phyloP scores from a whole-genome alignment of 2,329 filamentous ascomycete genomes.

The Mollisiaceae sp. region DNA sequence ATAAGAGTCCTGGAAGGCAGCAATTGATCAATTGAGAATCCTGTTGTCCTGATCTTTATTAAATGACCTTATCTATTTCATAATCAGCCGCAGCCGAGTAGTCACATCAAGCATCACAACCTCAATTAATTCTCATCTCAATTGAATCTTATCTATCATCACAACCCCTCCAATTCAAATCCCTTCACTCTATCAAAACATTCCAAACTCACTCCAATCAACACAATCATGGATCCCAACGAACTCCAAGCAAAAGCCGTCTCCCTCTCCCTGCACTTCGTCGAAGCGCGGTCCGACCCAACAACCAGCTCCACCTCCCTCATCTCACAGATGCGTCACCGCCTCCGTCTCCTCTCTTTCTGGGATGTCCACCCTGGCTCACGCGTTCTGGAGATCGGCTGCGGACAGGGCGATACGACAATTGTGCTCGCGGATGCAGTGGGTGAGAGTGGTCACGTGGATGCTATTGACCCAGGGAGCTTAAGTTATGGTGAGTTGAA shows the following conservation, averaged over 20 bases:
- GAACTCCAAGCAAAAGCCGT: not conserved
- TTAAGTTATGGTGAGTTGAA: conserved; percentile 52
- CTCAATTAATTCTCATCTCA: no score
- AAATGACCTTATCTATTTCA: no score
- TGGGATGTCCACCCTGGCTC: conserved; percentile 48
- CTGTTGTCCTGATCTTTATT: no score
- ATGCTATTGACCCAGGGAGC: conserved; percentile 57
- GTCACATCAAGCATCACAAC: no score
- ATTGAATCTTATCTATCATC: not conserved
- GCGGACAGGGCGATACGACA: conserved; percentile 64
- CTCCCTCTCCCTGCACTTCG: conserved; percentile 27
- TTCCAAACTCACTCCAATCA: not conserved
- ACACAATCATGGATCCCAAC: not conserved
- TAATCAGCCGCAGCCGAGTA: no score
- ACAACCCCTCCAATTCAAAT: not conserved
- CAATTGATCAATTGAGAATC: not conserved
- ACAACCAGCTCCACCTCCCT: conserved; percentile 15
- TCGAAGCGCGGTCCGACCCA: conserved; percentile 15
- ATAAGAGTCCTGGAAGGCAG: not conserved
- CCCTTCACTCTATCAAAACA: no score
- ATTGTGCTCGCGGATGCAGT: conserved; percentile 56
- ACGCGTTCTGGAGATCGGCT: conserved; percentile 61
- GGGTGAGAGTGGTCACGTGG: conserved; percentile 50
- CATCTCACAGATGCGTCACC: conserved; percentile 44
- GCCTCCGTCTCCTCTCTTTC: conserved; percentile 44